Conservation (phyloP, 306 rosid species). For the Datisca glomerata region DNA sequence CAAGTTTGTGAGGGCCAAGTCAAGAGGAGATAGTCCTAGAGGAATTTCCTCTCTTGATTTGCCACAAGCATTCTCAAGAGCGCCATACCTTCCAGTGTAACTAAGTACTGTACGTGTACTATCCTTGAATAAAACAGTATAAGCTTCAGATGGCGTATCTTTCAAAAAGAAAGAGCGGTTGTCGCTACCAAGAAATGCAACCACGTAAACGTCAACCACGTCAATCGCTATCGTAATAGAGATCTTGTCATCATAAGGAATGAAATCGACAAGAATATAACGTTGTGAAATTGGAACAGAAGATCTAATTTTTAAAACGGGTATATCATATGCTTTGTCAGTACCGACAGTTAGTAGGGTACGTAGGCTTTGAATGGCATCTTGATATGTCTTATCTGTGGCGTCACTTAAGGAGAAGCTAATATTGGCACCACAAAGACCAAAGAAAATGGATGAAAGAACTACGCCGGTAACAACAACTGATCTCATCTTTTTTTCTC, state of each 20-base stretch:
- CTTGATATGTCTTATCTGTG: background rate
- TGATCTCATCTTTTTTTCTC: too few relatives aligned
- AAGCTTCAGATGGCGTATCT: background rate
- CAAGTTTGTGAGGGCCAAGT: background rate
- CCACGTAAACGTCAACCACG: background rate
- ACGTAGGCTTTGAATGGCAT: background rate
- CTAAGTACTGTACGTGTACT: background rate
- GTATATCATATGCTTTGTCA: background rate
- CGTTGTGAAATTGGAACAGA: background rate
- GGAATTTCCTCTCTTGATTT: background rate
- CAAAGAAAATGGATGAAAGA: too few relatives aligned
- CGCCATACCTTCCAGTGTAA: background rate
- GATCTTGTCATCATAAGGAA: background rate
- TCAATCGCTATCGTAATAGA: background rate
- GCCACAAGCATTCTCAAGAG: background rate
- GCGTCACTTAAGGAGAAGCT: background rate
- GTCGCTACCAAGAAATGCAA: background rate
- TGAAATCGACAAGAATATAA: background rate
- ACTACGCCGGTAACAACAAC: too few relatives aligned
- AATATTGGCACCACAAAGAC: too few relatives aligned
- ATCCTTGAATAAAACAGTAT: background rate
- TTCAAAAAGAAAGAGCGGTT: slow-evolving; percentile 1
- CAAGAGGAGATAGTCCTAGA: background rate
- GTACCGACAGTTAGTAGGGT: background rate
- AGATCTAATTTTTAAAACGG: background rate